Percentiles rank a stretch among this genome's conserved stretches.
These are phyloP conservation scores for Erythrobasidium hasegawianum DNA, from an alignment of 1,284 basidiomycete genomes.

Conservation along the genomic window DNA sequence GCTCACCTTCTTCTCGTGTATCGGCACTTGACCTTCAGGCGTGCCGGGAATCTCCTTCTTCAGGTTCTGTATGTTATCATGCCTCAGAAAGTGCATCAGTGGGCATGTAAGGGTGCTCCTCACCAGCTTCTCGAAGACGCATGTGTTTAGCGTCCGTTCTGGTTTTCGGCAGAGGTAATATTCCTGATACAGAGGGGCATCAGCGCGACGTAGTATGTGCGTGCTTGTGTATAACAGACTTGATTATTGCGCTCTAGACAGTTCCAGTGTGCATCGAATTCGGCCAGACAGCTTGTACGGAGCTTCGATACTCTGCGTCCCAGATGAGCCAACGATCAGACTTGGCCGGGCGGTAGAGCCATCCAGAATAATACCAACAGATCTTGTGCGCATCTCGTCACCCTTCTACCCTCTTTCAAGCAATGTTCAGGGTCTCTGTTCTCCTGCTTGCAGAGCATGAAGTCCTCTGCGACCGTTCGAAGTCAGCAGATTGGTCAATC, in stretches of 20 bases:
- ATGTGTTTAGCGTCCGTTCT: constrained; percentile 85
- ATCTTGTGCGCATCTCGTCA: constrained; percentile 92
- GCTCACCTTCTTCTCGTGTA: constrained; percentile 85
- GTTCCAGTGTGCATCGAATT: constrained; percentile 91
- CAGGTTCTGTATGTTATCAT: constrained; percentile 76
- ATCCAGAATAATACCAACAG: constrained; percentile 61
- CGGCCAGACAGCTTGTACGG: constrained; percentile 80
- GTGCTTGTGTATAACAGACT: constrained; percentile 54
- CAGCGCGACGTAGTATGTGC: neutral
- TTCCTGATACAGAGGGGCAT: constrained; percentile 59
- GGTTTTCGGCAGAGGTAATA: constrained; percentile 86
- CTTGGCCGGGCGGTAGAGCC: constrained; percentile 12
- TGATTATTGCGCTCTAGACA: constrained; percentile 96
- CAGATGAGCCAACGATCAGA: neutral
- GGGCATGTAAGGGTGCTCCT: constrained; percentile 16
- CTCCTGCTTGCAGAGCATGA: constrained; percentile 98
- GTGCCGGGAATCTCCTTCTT: constrained; percentile 89
- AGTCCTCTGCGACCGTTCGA: too few relatives aligned
- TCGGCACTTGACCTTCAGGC: constrained; percentile 74
- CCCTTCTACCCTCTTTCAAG: constrained; percentile 89
- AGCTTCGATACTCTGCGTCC: constrained; percentile 76
- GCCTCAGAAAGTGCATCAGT: neutral
- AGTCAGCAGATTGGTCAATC: too few relatives aligned
- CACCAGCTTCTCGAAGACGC: constrained; percentile 89
- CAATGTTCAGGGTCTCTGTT: constrained; percentile 86